phyloP scores from a whole-genome alignment of 1,284 basidiomycete species.

The Pseudozyma sp. region DNA sequence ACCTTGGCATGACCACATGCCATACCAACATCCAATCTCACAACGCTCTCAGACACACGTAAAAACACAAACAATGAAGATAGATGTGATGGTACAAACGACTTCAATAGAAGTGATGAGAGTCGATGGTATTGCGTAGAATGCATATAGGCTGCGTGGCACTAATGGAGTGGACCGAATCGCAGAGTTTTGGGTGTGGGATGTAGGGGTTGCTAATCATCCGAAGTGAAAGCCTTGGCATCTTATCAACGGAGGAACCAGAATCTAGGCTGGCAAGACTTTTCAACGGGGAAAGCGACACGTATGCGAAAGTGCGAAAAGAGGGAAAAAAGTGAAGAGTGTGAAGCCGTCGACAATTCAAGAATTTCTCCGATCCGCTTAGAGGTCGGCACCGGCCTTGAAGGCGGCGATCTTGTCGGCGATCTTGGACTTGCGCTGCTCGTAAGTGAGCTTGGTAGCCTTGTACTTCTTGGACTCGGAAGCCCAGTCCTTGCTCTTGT shows the following conservation, averaged over 20 bases:
- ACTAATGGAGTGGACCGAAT: too few relatives aligned
- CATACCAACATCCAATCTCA: background rate
- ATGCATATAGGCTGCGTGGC: slow-evolving; percentile 2
- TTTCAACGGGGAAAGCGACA: too few relatives aligned
- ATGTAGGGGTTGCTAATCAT: too few relatives aligned
- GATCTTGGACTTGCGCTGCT: slow-evolving; percentile 72
- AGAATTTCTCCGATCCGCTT: background rate
- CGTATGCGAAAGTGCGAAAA: too few relatives aligned
- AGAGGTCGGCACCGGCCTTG: slow-evolving; percentile 54
- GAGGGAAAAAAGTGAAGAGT: slow-evolving; percentile 2
- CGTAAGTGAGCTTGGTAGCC: slow-evolving; percentile 79
- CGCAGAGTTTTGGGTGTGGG: too few relatives aligned
- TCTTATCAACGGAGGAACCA: too few relatives aligned
- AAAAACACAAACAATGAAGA: background rate
- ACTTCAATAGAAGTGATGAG: background rate
- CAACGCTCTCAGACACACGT: background rate
- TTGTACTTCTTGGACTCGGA: slow-evolving; percentile 83
- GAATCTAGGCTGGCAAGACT: too few relatives aligned
- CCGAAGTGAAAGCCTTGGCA: too few relatives aligned
- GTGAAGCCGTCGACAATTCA: slow-evolving; percentile 25
- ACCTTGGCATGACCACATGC: too few relatives aligned
- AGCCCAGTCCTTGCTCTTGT: slow-evolving; percentile 93
- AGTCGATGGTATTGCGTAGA: slow-evolving; percentile 22
- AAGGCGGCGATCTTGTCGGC: slow-evolving; percentile 64
- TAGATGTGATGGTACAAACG: slow-evolving; percentile 32